Conservation (phyloP, 106 monocot genomes). For the Allium sativum region DNA sequence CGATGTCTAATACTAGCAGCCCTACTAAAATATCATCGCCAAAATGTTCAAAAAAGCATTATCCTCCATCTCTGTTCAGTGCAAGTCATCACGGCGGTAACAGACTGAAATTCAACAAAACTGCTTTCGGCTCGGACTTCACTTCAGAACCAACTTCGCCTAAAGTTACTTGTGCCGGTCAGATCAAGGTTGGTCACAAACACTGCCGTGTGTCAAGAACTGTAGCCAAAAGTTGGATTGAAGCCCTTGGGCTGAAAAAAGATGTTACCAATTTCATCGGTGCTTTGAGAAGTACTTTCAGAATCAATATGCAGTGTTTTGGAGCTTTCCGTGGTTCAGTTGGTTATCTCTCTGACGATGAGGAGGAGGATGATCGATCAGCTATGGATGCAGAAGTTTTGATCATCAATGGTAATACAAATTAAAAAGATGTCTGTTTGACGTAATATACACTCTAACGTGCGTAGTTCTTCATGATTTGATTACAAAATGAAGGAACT, state of each 20-base stretch:
- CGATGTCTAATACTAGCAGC: slow-evolving; percentile 39
- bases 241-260: slow-evolving; percentile 57
- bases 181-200: slow-evolving; percentile 55
- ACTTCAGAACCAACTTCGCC: slow-evolving; percentile 68
- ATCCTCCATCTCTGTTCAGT: slow-evolving; percentile 15
- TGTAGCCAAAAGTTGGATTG: neutral
- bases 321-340: slow-evolving; percentile 31
- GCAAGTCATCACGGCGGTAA: slow-evolving; percentile 22
- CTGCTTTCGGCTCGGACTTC: neutral
- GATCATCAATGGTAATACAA: too few species aligned
- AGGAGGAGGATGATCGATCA: slow-evolving; percentile 16
- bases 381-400: neutral
- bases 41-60: slow-evolving; percentile 14
- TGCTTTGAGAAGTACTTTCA: slow-evolving; percentile 27
- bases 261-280: slow-evolving; percentile 36
- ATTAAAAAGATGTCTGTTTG: too few species aligned
- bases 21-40: slow-evolving; percentile 20
- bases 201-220: neutral
- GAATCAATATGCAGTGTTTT: slow-evolving; percentile 45
- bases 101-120: neutral
- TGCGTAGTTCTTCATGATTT: too few species aligned
- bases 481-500: too few species aligned
- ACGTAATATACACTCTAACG: too few species aligned
- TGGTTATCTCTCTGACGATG: slow-evolving; percentile 24
- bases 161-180: slow-evolving; percentile 81